These are phyloP conservation scores for Pythium phragmiticola DNA, from an alignment of 352 stramenopile species.

Conservation along the genomic window DNA sequence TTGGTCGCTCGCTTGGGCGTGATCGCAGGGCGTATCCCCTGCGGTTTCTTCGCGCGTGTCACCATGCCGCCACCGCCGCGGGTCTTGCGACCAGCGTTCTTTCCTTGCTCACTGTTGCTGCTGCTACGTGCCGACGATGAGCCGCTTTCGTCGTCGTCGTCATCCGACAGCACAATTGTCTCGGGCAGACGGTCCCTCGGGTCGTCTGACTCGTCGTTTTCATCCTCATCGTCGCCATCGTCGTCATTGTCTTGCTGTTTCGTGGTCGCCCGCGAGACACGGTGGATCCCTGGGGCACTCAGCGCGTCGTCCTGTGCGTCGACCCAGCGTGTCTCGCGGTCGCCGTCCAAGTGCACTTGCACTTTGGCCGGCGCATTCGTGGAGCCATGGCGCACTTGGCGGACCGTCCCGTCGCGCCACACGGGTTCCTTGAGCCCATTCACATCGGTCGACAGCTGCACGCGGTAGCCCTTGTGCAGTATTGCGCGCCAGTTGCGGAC, in stretches of 20 bases:
- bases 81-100: not conserved
- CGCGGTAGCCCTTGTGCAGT: slow-evolving; percentile 46
- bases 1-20: not conserved
- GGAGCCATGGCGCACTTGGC: slow-evolving; percentile 18
- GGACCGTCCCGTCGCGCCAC: slow-evolving; percentile 51
- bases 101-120: not conserved
- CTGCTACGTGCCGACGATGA: not conserved
- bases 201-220: slow-evolving; percentile 4
- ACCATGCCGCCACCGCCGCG: not conserved
- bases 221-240: slow-evolving; percentile 8
- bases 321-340: slow-evolving; percentile 44
- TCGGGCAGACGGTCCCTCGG: not conserved
- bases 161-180: not conserved
- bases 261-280: not conserved
- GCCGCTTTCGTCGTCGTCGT: not conserved
- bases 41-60: not conserved
- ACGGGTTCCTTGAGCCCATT: slow-evolving; percentile 35
- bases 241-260: not conserved
- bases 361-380: slow-evolving; percentile 23
- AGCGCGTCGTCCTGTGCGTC: slow-evolving; percentile 61
- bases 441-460: slow-evolving; percentile 48
- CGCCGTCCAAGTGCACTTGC: slow-evolving; percentile 46
- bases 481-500: slow-evolving; percentile 57
- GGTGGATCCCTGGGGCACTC: slow-evolving; percentile 20
- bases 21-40: not conserved